Evolutionary conservation across 1,284 basidiomycete species (phyloP).

Genomic region (Trichosporon sp.): DNA sequence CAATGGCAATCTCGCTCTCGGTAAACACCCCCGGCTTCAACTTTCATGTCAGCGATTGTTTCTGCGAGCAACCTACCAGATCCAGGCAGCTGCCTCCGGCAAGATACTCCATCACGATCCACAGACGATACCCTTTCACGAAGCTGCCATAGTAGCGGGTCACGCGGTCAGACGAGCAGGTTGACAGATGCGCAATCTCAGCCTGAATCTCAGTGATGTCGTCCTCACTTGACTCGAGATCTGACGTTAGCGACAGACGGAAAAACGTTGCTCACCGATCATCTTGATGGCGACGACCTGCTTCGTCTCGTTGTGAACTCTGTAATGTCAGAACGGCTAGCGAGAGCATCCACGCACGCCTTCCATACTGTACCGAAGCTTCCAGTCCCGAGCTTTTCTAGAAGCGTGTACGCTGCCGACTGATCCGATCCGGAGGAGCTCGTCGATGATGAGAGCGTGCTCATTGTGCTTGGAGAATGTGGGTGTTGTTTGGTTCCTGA

Average conservation of each 20-base stretch:
- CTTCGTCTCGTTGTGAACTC: constrained; percentile 85
- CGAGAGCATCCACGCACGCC: constrained; percentile 60
- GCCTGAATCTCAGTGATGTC: constrained; percentile 97
- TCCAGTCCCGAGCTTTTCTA: constrained; percentile 96
- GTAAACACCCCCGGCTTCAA: constrained; percentile 87
- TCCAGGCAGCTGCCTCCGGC: constrained; percentile 98
- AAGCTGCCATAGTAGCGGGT: constrained; percentile 97
- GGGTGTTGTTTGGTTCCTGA: constrained; percentile 9
- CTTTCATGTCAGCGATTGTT: constrained; percentile 38
- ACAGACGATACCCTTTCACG: constrained; percentile 93
- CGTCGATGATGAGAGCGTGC: background rate
- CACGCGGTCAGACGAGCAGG: constrained; percentile 93
- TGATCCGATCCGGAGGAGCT: constrained; percentile 62
- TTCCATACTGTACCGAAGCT: constrained; percentile 97
- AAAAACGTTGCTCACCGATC: constrained; percentile 67
- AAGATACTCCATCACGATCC: constrained; percentile 99
- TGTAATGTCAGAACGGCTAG: constrained; percentile 26
- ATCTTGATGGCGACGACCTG: constrained; percentile 98
- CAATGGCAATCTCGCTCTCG: constrained; percentile 89
- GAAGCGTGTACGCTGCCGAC: constrained; percentile 82
- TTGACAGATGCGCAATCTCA: constrained; percentile 92
- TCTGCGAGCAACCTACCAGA: constrained; percentile 58
- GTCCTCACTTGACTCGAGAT: constrained; percentile 73
- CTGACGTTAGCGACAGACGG: constrained; percentile 32
- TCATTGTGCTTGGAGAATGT: background rate